Evolutionary conservation across 441 rosid genomes (phyloP), one percentile per base, ranked within the genome.

Genomic region (Adansonia madagascariensis): DNA sequence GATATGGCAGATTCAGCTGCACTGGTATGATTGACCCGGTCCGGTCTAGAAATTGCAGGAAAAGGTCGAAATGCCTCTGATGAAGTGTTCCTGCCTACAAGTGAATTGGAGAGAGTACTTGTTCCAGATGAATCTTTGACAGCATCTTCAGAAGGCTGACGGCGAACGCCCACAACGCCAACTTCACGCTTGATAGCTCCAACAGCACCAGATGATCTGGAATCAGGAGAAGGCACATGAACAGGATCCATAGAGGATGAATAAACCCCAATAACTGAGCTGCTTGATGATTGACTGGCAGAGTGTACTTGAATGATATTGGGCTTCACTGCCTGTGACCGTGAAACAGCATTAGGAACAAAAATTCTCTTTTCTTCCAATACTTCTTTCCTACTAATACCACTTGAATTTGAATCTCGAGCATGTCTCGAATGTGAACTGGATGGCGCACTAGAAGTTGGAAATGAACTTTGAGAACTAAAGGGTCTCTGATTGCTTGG

Each of bases 221-320:
- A 91, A 81, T 91, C 97, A 75, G 97, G 97, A 80, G 98, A 91
- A 82, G 99, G 99, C 71, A 95, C 99, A 77, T 95, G 97, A 83
- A 93, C 95, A 78, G 98, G 98, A 82, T 95, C 99, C 61, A 87
- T 89, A 52, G 98, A 91, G 74, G 98, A 93, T 31, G 94, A 92
- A 81, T 93, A 92, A 61, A 92, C 91, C 73, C 98, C 97, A 79
- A 87, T 86, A 76, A 84, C 90, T 50, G 95, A 85, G 85, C 87
- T 93, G 85, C 86, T 88, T 31, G 91, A 84, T 56, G 90, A 84
- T 77, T 80, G 73, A 46, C 80, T 76, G 60, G 84, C 82, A 77
- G 87, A 75, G 66, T 77, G 81, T 35, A 79, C 81, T 78, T 84
- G 90, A 66, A 82, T 61, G 73, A 68, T 80, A 74, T 61, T 80